Conservation (phyloP, 2,329 filamentous ascomycete species). For the Diaporthe capsici region DNA sequence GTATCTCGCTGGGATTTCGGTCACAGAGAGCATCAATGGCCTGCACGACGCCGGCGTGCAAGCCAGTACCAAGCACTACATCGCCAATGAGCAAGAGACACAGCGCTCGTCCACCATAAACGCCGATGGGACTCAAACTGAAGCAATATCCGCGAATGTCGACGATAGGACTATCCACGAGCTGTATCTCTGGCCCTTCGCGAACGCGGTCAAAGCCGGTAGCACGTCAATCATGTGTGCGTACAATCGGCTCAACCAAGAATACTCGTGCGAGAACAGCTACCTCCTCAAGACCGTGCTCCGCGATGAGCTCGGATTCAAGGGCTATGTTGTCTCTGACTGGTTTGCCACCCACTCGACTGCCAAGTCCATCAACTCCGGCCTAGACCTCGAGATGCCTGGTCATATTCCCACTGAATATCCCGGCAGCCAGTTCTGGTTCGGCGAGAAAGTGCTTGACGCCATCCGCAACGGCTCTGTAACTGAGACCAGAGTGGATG, state of each 20-base stretch:
- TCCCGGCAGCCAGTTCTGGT: not conserved
- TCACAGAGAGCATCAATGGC: constrained; percentile 72
- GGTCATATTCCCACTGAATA: not conserved
- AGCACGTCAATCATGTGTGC: constrained; percentile 79
- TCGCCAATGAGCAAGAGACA: constrained; percentile 79
- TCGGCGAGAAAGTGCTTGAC: constrained; percentile 42
- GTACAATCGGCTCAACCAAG: constrained; percentile 81
- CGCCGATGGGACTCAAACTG: not conserved
- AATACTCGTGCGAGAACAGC: constrained; percentile 77
- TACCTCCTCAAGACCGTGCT: constrained; percentile 72
- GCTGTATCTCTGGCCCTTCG: constrained; percentile 77
- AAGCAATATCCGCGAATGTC: constrained; percentile 65
- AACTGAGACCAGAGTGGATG: not conserved
- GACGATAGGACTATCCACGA: constrained; percentile 79
- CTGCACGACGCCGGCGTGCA: constrained; percentile 66
- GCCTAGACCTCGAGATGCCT: constrained; percentile 29
- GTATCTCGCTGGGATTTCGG: constrained; percentile 75
- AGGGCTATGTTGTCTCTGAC: constrained; percentile 71
- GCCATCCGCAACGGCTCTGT: constrained; percentile 10
- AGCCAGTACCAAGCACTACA: constrained; percentile 71
- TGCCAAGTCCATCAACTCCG: constrained; percentile 45
- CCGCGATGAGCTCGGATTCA: constrained; percentile 82
- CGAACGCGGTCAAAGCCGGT: constrained; percentile 76
- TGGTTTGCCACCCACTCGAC: constrained; percentile 85
- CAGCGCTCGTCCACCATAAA: constrained; percentile 60